Percentiles rank a stretch among this genome's conserved stretches.
Conservation (phyloP, 768 basidiomycete species). For the Lentinula guzmanii region DNA sequence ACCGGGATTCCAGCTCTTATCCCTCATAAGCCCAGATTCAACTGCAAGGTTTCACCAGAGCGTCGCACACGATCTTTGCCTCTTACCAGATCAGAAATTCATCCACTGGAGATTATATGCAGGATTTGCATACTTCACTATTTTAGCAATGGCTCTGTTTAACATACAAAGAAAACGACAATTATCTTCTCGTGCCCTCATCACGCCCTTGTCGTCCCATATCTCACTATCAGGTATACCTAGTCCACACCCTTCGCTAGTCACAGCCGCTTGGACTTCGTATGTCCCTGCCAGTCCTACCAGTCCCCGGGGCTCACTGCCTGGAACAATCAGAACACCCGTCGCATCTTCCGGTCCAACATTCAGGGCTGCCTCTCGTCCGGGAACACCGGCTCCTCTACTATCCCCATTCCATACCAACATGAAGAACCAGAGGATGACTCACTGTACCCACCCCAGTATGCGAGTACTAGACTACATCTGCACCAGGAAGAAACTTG, state of each 20-base stretch:
- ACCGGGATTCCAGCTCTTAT: conserved; percentile 85
- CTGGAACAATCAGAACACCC: conserved; percentile 34
- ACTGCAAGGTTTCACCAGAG: conserved; percentile 29
- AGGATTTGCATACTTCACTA: conserved; percentile 53
- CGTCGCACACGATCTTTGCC: conserved; percentile 63
- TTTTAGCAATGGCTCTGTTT: conserved; percentile 38
- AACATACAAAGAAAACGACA: conserved; percentile 26
- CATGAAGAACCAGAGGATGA: conserved; percentile 46
- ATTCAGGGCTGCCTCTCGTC: conserved; percentile 35
- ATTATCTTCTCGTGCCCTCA: conserved; percentile 17
- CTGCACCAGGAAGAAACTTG: conserved; percentile 24
- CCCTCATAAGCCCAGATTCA: conserved; percentile 35
- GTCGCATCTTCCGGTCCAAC: conserved; percentile 26
- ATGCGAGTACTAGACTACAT: conserved; percentile 31
- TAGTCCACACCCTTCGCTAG: conserved; percentile 14
- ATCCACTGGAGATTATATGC: conserved; percentile 60
- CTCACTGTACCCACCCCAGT: conserved; percentile 43
- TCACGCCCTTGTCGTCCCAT: conserved; percentile 18
- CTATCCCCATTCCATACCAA: conserved; percentile 24
- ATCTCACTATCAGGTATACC: neutral
- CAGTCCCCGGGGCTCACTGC: conserved; percentile 34
- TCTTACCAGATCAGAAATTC: conserved; percentile 66
- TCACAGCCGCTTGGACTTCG: conserved; percentile 40
- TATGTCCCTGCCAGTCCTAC: conserved; percentile 23
- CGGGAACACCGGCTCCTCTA: conserved; percentile 38